Percentiles rank a stretch among this genome's conserved stretches.
phyloP scores from a whole-genome alignment of 257 asterid species.

The Phtheirospermum japonicum region DNA sequence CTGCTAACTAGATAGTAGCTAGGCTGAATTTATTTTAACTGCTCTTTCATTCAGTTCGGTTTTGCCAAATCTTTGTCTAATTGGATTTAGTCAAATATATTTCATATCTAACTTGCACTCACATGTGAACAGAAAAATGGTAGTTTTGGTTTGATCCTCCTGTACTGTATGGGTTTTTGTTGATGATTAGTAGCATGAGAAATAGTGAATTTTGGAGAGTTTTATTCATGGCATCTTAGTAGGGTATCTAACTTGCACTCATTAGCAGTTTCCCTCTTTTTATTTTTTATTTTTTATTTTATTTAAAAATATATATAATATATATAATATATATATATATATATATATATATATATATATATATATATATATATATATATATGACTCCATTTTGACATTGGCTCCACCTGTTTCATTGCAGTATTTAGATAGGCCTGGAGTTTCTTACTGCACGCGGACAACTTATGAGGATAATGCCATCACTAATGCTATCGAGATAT shows the following conservation, averaged over 20 bases:
- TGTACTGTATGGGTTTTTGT: slow-evolving; percentile 8
- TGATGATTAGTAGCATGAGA: slow-evolving; percentile 5
- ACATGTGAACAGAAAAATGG: slow-evolving; percentile 1
- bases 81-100: slow-evolving; percentile 3
- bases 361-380: no score
- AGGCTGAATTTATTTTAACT: slow-evolving; percentile 1
- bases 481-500: slow-evolving; percentile 79
- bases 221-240: not conserved
- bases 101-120: not conserved
- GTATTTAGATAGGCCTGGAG: slow-evolving; percentile 87
- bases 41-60: slow-evolving; percentile 12
- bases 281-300: no score
- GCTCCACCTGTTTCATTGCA: slow-evolving; percentile 37
- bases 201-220: slow-evolving; percentile 10
- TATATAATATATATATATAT: no score
- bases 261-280: slow-evolving; percentile 3
- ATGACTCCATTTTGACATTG: slow-evolving; percentile 13
- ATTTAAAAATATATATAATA: no score
- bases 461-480: slow-evolving; percentile 95
- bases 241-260: not conserved
- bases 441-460: slow-evolving; percentile 81
- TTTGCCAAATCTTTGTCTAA: not conserved
- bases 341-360: no score
- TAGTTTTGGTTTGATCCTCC: slow-evolving; percentile 3
- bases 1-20: not conserved